Base-by-base conservation (phyloP, 208 protist genomes). In the Porcisia hertigi region DNA sequence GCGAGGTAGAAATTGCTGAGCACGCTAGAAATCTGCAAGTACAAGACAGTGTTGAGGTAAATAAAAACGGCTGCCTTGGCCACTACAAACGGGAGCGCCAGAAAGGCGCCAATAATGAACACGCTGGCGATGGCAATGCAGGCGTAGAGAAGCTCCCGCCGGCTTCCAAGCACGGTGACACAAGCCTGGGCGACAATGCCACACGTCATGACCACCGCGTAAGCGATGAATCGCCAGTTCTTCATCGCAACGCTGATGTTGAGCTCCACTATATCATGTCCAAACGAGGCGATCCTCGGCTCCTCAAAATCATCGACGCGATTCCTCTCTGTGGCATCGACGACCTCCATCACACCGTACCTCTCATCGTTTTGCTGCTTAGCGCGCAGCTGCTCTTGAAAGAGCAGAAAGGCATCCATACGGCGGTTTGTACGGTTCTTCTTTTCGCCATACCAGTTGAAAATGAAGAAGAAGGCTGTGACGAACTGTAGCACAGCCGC, bases 1-100 rank as follows among this genome's bases (percentile, higher is more conserved):
- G 84, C 87, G n/a, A 86, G 62, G 77, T 86, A 94, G 69, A 89
- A 90, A 67, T 45, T 86, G 64, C 80, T 60, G 9, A 92, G 55
- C 30, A 77, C 79, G 43, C 86, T 81, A 36, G 79, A 74, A 23
- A 94, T 76, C 63, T 90, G 80, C 34, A 93, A 41, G 79, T 93
- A 94, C 63, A 89, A 45, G 25, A 83, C 57, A 43, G 69, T 69
- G 52, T 84, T 72, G 41, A 93, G 53, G 74, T 85, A 94, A 20
- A 80, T 71, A 69, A 82, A 89, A 52, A 92, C 54, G 47, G 73
- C 80, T 8, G 86, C 78, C 69, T 92, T 91, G 18, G 90, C 90
- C 39, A 92, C 81, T 34, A 88, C 76, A 2, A 69, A 59, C n/a
- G 88, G 84, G 18, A 94, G 75, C 7, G 80, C 62, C 53, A 72